A percentile compares a stretch with the other conserved stretches of the same genome.
phyloP scores from a whole-genome alignment of 2,329 filamentous ascomycete genomes.

The Cylindrodendrum hubeiense region DNA sequence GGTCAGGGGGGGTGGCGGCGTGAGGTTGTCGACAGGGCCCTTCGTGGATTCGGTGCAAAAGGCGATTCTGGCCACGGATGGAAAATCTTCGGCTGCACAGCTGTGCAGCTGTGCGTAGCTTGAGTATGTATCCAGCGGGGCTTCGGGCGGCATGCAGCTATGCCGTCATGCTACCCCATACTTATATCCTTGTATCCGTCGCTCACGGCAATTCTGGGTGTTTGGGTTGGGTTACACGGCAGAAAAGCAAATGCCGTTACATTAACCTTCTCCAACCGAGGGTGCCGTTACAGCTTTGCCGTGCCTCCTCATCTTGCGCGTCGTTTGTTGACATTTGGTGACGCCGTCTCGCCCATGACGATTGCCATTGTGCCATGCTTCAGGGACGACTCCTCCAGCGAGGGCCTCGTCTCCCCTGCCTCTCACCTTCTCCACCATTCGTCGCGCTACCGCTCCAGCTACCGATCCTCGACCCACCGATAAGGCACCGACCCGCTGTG shows the following conservation, averaged over 20 bases:
- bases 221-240: constrained; percentile 39
- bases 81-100: constrained; percentile 41
- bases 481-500: constrained; percentile 37
- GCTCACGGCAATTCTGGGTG: constrained; percentile 18
- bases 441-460: constrained; percentile 26
- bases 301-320: constrained; percentile 15
- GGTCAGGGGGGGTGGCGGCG: constrained; percentile 21
- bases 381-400: constrained; percentile 43
- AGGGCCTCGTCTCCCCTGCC: constrained; percentile 38
- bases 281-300: not conserved
- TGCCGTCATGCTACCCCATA: constrained; percentile 23
- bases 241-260: constrained; percentile 30
- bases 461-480: constrained; percentile 40
- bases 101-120: not conserved
- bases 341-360: constrained; percentile 16
- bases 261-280: constrained; percentile 22
- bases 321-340: constrained; percentile 9
- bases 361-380: constrained; percentile 43
- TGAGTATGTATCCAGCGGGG: constrained; percentile 24
- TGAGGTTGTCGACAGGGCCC: constrained; percentile 32
- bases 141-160: constrained; percentile 15
- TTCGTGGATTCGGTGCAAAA: constrained; percentile 38
- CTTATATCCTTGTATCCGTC: constrained; percentile 32
- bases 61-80: constrained; percentile 33
- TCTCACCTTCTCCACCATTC: constrained; percentile 26